A percentile compares a stretch with the other conserved stretches of the same genome.
These are phyloP conservation scores for Excoecaria agallocha DNA, from an alignment of 345 rosid species.

Conservation along the genomic window DNA sequence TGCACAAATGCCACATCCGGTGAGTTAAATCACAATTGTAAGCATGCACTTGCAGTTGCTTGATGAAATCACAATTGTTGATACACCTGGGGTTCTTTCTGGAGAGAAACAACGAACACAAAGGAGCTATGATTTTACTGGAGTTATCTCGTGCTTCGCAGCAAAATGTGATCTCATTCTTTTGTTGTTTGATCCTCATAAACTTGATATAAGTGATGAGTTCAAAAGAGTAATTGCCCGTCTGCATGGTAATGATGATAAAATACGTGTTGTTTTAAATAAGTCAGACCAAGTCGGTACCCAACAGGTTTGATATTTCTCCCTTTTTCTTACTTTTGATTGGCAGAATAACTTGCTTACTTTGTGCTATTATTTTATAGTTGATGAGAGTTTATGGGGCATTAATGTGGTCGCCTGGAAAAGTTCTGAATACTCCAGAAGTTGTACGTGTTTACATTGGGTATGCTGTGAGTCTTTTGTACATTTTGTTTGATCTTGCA, in stretches of 20 bases:
- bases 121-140: slow-evolving; percentile 32
- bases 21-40: slow-evolving; percentile 3
- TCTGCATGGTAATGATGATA: slow-evolving; percentile 26
- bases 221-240: slow-evolving; percentile 29
- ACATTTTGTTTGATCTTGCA: background rate
- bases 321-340: background rate
- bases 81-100: slow-evolving; percentile 30
- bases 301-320: slow-evolving; percentile 17
- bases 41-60: slow-evolving; percentile 18
- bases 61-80: slow-evolving; percentile 29
- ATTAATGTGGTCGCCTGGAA: slow-evolving; percentile 30
- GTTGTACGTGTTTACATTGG: slow-evolving; percentile 27
- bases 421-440: slow-evolving; percentile 31
- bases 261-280: slow-evolving; percentile 30
- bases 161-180: slow-evolving; percentile 29
- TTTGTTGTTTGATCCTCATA: slow-evolving; percentile 31
- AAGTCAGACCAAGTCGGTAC: slow-evolving; percentile 30
- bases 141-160: slow-evolving; percentile 32
- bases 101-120: slow-evolving; percentile 33
- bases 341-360: background rate
- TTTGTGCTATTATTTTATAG: background rate
- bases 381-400: slow-evolving; percentile 36
- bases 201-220: slow-evolving; percentile 31
- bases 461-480: slow-evolving; percentile 8
- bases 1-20: slow-evolving; percentile 34